Percentiles rank a stretch among this genome's conserved stretches.
Conservation (phyloP, 345 rosid genomes). For the Erucastrum elatum region DNA sequence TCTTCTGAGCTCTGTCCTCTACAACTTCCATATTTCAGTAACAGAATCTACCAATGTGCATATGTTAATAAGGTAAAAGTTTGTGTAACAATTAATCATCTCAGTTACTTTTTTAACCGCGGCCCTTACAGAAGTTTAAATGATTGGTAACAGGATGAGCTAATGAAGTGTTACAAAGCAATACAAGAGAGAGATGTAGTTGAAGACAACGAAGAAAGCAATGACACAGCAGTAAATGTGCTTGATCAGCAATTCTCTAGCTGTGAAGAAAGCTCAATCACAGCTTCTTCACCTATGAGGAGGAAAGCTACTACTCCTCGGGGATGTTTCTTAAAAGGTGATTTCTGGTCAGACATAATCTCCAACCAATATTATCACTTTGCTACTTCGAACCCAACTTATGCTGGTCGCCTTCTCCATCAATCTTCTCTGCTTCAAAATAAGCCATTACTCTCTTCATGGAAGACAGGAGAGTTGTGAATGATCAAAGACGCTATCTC, state of each 20-base stretch:
- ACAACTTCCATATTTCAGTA: constrained; percentile 49
- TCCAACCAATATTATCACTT: constrained; percentile 19
- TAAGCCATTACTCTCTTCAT: too few species aligned
- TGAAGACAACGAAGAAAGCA: too few species aligned
- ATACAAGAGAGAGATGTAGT: constrained; percentile 53
- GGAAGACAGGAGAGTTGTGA: constrained; percentile 37
- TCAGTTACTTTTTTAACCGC: background rate
- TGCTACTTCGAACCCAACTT: background rate
- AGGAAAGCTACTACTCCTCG: too few species aligned
- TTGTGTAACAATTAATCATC: background rate
- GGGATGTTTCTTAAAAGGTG: too few species aligned
- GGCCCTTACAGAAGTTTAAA: background rate
- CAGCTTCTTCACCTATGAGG: too few species aligned
- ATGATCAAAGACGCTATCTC: too few species aligned
- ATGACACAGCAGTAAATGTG: too few species aligned
- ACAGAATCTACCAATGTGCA: constrained; percentile 49
- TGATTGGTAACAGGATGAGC: constrained; percentile 44
- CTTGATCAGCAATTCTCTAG: too few species aligned
- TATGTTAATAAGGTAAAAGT: constrained; percentile 59
- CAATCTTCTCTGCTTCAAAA: constrained; percentile 29
- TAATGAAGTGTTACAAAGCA: constrained; percentile 50
- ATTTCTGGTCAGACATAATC: constrained; percentile 30
- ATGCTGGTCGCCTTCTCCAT: constrained; percentile 36
- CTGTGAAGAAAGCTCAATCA: too few species aligned
- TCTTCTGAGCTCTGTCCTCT: constrained; percentile 56